phyloP scores from a whole-genome alignment of 108 stramenopile genomes.

The Thalassiosira profunda region DNA sequence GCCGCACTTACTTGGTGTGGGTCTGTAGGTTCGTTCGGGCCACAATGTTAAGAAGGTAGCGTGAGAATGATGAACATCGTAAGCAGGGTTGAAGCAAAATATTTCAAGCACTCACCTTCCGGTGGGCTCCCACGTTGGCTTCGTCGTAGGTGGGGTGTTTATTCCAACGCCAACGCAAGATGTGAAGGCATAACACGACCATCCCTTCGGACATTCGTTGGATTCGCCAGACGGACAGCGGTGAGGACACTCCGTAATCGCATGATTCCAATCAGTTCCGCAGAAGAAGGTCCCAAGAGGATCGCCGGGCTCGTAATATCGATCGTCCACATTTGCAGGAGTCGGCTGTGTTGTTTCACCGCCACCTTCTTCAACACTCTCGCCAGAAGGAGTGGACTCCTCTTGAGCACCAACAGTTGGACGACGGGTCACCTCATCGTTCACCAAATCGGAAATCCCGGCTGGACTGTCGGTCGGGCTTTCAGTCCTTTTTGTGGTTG shows the following conservation, averaged over 20 bases:
- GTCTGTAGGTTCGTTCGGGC: too few relatives aligned
- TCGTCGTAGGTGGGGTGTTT: constrained; percentile 15
- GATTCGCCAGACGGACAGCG: constrained; percentile 43
- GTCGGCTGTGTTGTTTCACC: constrained; percentile 1
- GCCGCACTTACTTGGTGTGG: too few relatives aligned
- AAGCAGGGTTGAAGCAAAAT: too few relatives aligned
- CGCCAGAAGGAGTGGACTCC: not conserved
- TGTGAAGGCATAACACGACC: constrained; percentile 46
- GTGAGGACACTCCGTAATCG: constrained; percentile 39
- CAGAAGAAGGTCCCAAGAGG: constrained; percentile 30
- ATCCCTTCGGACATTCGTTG: constrained; percentile 26
- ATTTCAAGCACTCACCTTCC: not conserved
- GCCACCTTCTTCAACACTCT: not conserved
- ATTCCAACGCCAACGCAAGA: constrained; percentile 18
- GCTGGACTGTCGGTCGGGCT: not conserved
- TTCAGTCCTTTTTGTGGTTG: not conserved
- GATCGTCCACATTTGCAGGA: not conserved
- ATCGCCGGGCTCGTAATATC: constrained; percentile 7
- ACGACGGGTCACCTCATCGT: not conserved
- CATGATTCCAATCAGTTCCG: constrained; percentile 45
- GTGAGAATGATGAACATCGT: not conserved
- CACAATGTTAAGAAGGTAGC: too few relatives aligned
- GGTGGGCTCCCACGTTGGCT: constrained; percentile 52
- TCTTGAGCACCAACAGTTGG: not conserved
- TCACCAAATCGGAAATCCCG: not conserved